A percentile compares a stretch with the other conserved stretches of the same genome.
These are phyloP conservation scores for Colletotrichum orchidophilum DNA, from an alignment of 2,329 filamentous ascomycete genomes.

Conservation along the genomic window DNA sequence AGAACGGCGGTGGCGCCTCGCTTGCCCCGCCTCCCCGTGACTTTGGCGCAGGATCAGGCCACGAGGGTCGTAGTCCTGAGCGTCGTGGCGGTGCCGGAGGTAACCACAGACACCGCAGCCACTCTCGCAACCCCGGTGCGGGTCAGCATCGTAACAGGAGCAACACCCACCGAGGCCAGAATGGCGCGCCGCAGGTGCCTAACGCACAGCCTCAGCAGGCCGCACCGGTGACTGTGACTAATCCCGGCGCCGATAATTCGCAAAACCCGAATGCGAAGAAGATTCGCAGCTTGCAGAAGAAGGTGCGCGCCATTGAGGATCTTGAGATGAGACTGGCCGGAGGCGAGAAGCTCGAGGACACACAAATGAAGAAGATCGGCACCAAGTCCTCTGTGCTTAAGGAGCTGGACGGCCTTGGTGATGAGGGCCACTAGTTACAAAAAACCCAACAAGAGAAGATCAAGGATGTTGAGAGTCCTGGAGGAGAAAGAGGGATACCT, in stretches of 20 bases:
- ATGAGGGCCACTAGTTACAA: slow-evolving; percentile 15
- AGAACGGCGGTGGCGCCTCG: slow-evolving; percentile 56
- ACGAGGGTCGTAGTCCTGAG: slow-evolving; percentile 72
- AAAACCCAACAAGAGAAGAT: not conserved
- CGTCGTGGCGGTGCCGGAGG: slow-evolving; percentile 59
- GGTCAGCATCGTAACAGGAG: slow-evolving; percentile 60
- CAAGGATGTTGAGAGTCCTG: not conserved
- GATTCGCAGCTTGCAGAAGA: slow-evolving; percentile 91
- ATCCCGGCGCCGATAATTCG: slow-evolving; percentile 53
- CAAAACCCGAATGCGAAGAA: slow-evolving; percentile 90
- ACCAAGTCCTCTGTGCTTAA: slow-evolving; percentile 86
- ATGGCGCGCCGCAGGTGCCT: slow-evolving; percentile 37
- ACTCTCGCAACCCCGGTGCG: slow-evolving; percentile 61
- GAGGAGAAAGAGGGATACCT: not conserved
- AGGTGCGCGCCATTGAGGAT: slow-evolving; percentile 97
- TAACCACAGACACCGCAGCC: slow-evolving; percentile 58
- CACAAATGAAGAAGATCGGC: slow-evolving; percentile 97
- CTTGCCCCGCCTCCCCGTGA: slow-evolving; percentile 56
- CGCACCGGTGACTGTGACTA: slow-evolving; percentile 38
- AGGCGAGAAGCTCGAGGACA: slow-evolving; percentile 97
- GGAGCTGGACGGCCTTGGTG: slow-evolving; percentile 74
- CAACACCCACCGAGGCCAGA: slow-evolving; percentile 55
- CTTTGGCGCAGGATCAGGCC: slow-evolving; percentile 32
- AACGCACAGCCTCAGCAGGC: slow-evolving; percentile 39
- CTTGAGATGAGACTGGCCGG: slow-evolving; percentile 95